Evolutionary conservation across 331 rosid species (phyloP), one percentile per base, ranked within the genome.

Genomic region (Pyrus hybrid): DNA sequence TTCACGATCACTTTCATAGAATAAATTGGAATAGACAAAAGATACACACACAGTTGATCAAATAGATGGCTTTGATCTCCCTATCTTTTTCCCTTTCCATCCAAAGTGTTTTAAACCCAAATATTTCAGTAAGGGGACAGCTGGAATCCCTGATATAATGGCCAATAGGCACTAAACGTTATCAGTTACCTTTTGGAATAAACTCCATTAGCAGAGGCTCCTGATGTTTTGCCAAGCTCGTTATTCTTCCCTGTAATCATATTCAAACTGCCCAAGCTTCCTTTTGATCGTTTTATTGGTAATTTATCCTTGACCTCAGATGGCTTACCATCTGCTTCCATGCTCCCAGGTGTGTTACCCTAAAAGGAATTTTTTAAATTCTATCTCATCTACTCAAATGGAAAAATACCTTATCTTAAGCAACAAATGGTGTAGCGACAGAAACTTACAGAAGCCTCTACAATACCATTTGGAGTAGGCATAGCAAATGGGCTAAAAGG

Each of bases 221-320:
- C 96, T 11, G 88, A 79, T 69, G 92, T 79, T 90, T 90, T 94
- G 79, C 86, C 79, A 63, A 60, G 91, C 76, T 90, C 96, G 54
- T 85, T 90, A 83, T 87, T 89, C 86, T 90, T 94, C 86, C 99
- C 93, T 2, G 99, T 92, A 76, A 94, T 87, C 97, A 94, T 94
- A 87, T 89, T 94, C 87, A 94, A 88, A 84, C 97, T 92, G 73
- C 99, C 97, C 81, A 92, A 83, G 82, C 97, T 94, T 92, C 99
- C 99, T 76, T 92, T 94, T 26, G 97, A 94, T 87, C 99, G 87
- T 84, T 94, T 94, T 68, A 92, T 94, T n/a, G 97, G 96, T 87
- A 94, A 79, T 76, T 94, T 94, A 80, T 88, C 99, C 86, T 94
- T 94, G 76, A 78, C 90, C 79, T 92, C 99, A 71, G 87, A 86